phyloP scores from a whole-genome alignment of 257 asterid genomes.

The Solanum rostratum region DNA sequence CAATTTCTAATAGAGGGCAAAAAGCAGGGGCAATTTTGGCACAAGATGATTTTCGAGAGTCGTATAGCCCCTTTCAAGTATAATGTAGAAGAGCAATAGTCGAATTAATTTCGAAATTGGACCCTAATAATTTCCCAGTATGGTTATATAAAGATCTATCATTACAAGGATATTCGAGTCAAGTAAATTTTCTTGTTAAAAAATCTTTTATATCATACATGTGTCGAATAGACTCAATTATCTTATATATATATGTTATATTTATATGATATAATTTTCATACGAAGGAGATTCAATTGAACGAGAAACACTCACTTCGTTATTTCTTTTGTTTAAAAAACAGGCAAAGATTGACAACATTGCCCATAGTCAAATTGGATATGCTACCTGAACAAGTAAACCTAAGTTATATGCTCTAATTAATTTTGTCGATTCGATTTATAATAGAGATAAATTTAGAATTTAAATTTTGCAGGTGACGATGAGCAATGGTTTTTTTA shows the following conservation, averaged over 20 bases:
- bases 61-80: background rate
- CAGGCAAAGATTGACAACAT: background rate
- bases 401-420: background rate
- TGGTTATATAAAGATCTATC: background rate
- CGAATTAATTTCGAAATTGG: background rate
- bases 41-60: background rate
- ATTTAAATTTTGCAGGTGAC: constrained; percentile 15
- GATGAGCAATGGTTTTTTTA: constrained; percentile 33
- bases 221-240: too few species aligned
- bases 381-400: background rate
- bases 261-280: too few species aligned
- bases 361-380: background rate
- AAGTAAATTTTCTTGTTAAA: too few species aligned
- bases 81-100: background rate
- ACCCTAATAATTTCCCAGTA: background rate
- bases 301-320: background rate
- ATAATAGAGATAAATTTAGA: background rate
- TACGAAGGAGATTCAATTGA: background rate
- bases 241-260: too few species aligned
- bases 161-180: background rate
- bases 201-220: too few species aligned
- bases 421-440: background rate
- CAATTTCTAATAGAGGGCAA: background rate
- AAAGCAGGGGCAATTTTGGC: background rate
- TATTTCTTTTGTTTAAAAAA: background rate